Evolutionary conservation across 768 basidiomycete genomes (phyloP), one percentile per base, ranked within the genome.

Genomic region (Chalciporus pseudorubinellus): DNA sequence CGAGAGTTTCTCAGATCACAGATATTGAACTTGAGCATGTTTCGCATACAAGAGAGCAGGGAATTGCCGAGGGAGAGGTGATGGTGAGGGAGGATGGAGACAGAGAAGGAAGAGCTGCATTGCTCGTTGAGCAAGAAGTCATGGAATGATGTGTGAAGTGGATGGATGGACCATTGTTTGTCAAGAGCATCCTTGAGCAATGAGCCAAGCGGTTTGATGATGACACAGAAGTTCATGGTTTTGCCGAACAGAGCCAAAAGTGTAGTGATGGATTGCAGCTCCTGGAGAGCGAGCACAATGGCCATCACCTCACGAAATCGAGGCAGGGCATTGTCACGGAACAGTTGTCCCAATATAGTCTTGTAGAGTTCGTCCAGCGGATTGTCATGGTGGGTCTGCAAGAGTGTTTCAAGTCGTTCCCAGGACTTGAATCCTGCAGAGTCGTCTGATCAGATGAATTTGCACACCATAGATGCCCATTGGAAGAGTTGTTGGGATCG

Each of bases 101-200:
- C 33, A 9, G 34, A 9, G 13, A 36, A 50, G 16, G 18, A 9
- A 16, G 21, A 22, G 20, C 40, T 48, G 29, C 9, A 31, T 13
- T 1, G 5, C n/a, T 34, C 39, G 16, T 48, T 40, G 3, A 48
- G 26, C 9, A 48, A 31, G n/a, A n/a, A n/a, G n/a, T n/a, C n/a
- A n/a, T n/a, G n/a, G n/a, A n/a, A n/a, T n/a, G n/a, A n/a, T n/a
- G 21, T 59, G 49, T 73, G 72, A 19, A 72, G 60, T 2, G 66
- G 59, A 5, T 56, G 62, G 39, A 72, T 59, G 12, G 58, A 59
- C 28, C 58, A 59, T 11, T 44, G 34, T 31, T 55, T 39, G 6
- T 58, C 44, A 10, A 47, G 20, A 6, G 50, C 44, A 19, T 63
- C 62, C 10, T 59, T 60, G 5, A 70, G 44, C 29, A 67, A 41